Evolutionary conservation across 768 basidiomycete genomes (phyloP), one percentile per base, ranked within the genome.

Genomic region (Coprinopsis sp.): DNA sequence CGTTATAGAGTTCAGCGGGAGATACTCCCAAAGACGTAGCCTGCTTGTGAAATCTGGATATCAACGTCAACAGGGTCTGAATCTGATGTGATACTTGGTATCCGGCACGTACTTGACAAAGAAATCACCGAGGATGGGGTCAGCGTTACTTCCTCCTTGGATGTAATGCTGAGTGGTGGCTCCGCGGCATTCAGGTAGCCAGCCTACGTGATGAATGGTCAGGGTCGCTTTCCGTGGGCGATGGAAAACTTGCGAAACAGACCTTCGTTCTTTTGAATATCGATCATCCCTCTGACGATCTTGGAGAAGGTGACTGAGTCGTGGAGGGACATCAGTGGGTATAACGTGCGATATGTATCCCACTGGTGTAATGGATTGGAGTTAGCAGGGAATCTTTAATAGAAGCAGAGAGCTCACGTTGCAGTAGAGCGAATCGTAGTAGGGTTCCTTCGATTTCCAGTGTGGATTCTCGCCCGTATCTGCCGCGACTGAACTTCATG

Each of bases 221-320:
- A n/a, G n/a, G n/a, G n/a, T n/a, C n/a, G n/a, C n/a, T n/a, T n/a
- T n/a, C n/a, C n/a, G n/a, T n/a, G n/a, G n/a, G n/a, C n/a, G n/a
- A n/a, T n/a, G n/a, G n/a, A n/a, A n/a, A n/a, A n/a, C n/a, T n/a
- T n/a, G n/a, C n/a, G n/a, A n/a, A n/a, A n/a, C 45, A 7, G 27
- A 75, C 79, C 82, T 74, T 84, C 81, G 45, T 82, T 70, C 54
- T 75, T 72, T 55, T 82, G 80, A 23, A 84, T 82, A 55, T 84
- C 75, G 47, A 84, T 75, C 78, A 82, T 78, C 0, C 77, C 81
- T 2, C 81, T 67, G 1, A 82, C 79, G 37, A 82, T 81, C 12
- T 67, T 66, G 1, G 82, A 70, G 54, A 81, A 82, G 8, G 70
- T 76, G 31, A 64, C 66, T 0, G 81, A 79, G 50, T 82, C 82